phyloP scores from a whole-genome alignment of 495 filamentous ascomycete species.

The Hypomontagnella monticulosa region DNA sequence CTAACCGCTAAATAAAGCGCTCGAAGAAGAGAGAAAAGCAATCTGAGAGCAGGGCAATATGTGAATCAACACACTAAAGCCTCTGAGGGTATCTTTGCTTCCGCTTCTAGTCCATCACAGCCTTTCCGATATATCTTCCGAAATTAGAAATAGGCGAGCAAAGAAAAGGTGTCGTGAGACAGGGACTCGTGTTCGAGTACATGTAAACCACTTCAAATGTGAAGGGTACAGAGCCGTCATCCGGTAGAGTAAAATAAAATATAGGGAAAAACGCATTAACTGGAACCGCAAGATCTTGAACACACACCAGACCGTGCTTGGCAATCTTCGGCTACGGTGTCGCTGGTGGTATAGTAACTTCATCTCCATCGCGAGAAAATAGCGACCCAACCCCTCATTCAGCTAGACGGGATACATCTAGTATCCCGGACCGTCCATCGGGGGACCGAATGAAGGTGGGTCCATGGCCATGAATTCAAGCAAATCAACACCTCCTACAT shows the following conservation, averaged over 20 bases:
- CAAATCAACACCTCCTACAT: slow-evolving; percentile 64
- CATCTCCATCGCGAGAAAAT: neutral
- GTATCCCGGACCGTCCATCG: slow-evolving; percentile 49
- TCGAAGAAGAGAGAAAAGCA: slow-evolving; percentile 13
- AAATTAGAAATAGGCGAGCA: slow-evolving; percentile 13
- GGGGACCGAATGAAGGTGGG: slow-evolving; percentile 48
- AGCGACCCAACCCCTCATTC: neutral
- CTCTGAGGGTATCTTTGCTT: slow-evolving; percentile 38
- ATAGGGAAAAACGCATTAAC: neutral
- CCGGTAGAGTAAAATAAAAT: neutral
- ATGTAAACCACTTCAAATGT: slow-evolving; percentile 17
- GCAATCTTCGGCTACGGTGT: neutral
- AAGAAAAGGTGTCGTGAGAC: slow-evolving; percentile 28
- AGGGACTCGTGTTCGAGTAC: slow-evolving; percentile 15
- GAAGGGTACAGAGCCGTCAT: slow-evolving; percentile 7
- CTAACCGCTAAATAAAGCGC: slow-evolving; percentile 7
- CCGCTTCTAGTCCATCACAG: slow-evolving; percentile 29
- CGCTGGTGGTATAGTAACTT: neutral
- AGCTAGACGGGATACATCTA: slow-evolving; percentile 28
- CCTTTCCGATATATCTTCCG: slow-evolving; percentile 18
- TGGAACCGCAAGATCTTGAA: neutral
- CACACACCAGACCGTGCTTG: neutral
- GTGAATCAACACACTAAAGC: slow-evolving; percentile 22
- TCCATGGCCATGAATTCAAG: slow-evolving; percentile 68
- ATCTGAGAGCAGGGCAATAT: slow-evolving; percentile 23